phyloP scores from a whole-genome alignment of 2,329 filamentous ascomycete genomes.

The Coniochaeta sp. region DNA sequence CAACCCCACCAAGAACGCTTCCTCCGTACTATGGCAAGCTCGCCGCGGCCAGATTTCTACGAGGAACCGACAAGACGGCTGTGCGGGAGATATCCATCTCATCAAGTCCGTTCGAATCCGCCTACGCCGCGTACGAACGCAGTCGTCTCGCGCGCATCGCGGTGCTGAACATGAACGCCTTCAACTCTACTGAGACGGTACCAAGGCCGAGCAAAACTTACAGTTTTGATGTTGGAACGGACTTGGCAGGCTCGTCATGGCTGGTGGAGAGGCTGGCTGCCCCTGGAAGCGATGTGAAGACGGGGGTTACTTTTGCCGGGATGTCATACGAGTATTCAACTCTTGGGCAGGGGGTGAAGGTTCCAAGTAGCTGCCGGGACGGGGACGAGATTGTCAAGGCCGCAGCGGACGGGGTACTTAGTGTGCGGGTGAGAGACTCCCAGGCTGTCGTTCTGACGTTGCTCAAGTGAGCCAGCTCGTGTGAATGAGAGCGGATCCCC shows the following conservation, averaged over 20 bases:
- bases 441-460: slow-evolving; percentile 12
- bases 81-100: neutral
- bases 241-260: slow-evolving; percentile 6
- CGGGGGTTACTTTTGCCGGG: slow-evolving; percentile 14
- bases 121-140: slow-evolving; percentile 14
- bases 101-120: slow-evolving; percentile 8
- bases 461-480: neutral
- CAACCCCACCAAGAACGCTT: slow-evolving; percentile 8
- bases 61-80: slow-evolving; percentile 6
- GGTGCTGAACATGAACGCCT: slow-evolving; percentile 13
- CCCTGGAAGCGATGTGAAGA: slow-evolving; percentile 9
- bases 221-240: slow-evolving; percentile 8
- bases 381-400: slow-evolving; percentile 7
- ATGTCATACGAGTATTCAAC: slow-evolving; percentile 13
- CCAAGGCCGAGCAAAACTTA: slow-evolving; percentile 8
- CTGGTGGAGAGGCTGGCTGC: slow-evolving; percentile 12
- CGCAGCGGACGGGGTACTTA: slow-evolving; percentile 8
- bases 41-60: slow-evolving; percentile 14
- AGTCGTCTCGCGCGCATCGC: slow-evolving; percentile 11
- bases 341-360: slow-evolving; percentile 8
- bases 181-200: slow-evolving; percentile 4
- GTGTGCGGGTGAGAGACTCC: slow-evolving; percentile 11
- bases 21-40: slow-evolving; percentile 17
- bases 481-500: no score
- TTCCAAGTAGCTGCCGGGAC: neutral